Base-by-base conservation (phyloP, 1,284 basidiomycete genomes). In the Golubevia sp. region DNA sequence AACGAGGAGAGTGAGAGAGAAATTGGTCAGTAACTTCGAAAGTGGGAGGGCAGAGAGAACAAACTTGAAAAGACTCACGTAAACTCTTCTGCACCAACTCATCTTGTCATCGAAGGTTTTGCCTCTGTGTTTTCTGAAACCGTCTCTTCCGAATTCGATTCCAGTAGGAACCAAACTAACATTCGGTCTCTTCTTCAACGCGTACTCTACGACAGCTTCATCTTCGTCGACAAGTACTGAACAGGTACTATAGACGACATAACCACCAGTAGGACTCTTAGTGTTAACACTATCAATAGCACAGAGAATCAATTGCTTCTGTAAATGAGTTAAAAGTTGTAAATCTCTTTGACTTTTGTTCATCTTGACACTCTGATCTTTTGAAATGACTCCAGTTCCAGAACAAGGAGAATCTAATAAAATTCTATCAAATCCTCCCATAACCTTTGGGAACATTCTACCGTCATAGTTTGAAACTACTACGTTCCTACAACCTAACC, bases 221-320 rank as follows among this genome's bases (percentile, higher is more conserved):
- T 99, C 95, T 86, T 99, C 97, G 77, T 99, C 97, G 2, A 97
- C 92, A 2, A 92, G 97, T 54, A 99, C 94, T 5, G 95, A 98
- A 84, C 97, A 99, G 0, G 97, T 99, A 59, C 95, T 98, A 86
- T 99, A 99, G 64, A 99, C 96, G 72, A 99, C 86, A 84, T 91
- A 95, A 24, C 94, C 96, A 13, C 97, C 97, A 0, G 92, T 93
- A 73, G 91, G 90, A 1, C 94, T 96, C 62, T 91, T 89, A 8
- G 95, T 89, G 71, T 90, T 91, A 63, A 97, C 91, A 64, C 93
- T 96, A 87, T 99, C 97, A 82, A 99, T 94, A 2, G 96, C 97
- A 84, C 96, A 99, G 57, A 99, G 88, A 78, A 99, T 92, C 56
- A 99, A 89, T 84, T 99, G 97, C 85, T 99, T 99, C 86, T 99